Base-by-base conservation (phyloP, 495 filamentous ascomycete genomes). In the Aspergillus ostianus region DNA sequence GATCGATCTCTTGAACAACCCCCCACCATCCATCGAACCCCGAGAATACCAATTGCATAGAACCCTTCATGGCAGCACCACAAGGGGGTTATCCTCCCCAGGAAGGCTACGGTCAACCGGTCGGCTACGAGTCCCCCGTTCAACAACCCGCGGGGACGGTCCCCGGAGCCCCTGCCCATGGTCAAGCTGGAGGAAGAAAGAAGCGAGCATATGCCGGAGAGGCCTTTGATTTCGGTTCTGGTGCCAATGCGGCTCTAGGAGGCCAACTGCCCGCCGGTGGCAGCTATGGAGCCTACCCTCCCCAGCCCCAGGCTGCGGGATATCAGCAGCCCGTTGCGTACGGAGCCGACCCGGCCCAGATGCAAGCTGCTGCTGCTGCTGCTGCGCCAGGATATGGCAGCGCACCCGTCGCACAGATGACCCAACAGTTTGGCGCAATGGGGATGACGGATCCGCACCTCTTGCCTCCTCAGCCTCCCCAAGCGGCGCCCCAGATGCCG, bases 131-230 rank as follows among this genome's bases (percentile, higher is more conserved):
- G 47, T 68, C 75, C 57, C 77, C 77, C 53, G 62, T 68, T 48
- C 72, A 76, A 62, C 73, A 70, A 52, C 66, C 68, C 30, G 57
- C 70, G 44, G 73, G 60, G 45, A 55, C 66, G 27, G 68, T 63
- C 53, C 71, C 68, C 50, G 70, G 62, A 27, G 67, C 69, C 15
- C 58, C 68, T 56, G 55, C 70, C 45, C 69, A 67, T 29, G 70
- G 58, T 47, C 63, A 68, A 9, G 82, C 60, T 73, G 85, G 65
- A 80, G 85, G 79, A 79, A 82, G 87, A 73, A 97, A 92, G 82
- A 96, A 96, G 81, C 82, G 92, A 73, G 85, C 88, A 47, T 98
- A 98, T 79, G 94, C 95, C 23, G 91, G 90, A 26, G 88, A 92
- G 70, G 93, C 93, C 6, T 98, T 93, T 72, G 95, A 97, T 12